Evolutionary conservation across 768 basidiomycete species (phyloP), one percentile per base, ranked within the genome.

Genomic region (Boletus rufocinnamomeus): DNA sequence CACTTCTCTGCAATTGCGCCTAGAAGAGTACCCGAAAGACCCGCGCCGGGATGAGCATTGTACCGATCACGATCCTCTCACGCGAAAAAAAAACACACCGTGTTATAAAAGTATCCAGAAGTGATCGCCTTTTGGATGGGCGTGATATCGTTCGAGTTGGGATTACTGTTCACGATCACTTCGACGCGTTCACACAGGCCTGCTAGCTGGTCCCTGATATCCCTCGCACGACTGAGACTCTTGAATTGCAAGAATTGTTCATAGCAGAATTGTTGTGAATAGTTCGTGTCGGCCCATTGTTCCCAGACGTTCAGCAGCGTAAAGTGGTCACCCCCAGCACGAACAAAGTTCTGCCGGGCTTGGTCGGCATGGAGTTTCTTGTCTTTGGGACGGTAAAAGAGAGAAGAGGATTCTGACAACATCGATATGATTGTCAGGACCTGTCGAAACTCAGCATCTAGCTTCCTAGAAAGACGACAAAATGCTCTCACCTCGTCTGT

Each of bases 251-350:
- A 74, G 76, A 92, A 98, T 63, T 95, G 92, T 69, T 96, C 95
- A 71, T 95, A 97, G 68, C 93, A 95, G 76, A 93, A 97, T 66
- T 95, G 93, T 70, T 98, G 93, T 23, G 93, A 95, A 70, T 95
- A 98, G 68, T 94, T 94, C 25, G 95, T 93, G 62, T 99, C 97
- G 21, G 91, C 91, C 97, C 97, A 99, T 69, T 98, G 95, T 71
- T 98, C 95, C 90, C 95, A 98, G 14, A 98, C 93, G 71, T 98
- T 98, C 28, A 99, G 81, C 25, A 99, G 75, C 7, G 96, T 98
- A 71, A 98, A 99, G 76, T 98, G 97, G 68, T 99, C 97, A 25
- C 97, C 97, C 30, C 97, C 96, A 0, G 91, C 80, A 50, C 93
- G 93, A 57, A 95, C 87, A 70, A 99, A 99, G 71, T 98, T 98